These are phyloP conservation scores for Euphorbia schlechtendalii DNA, from an alignment of 441 rosid genomes.

Conservation along the genomic window DNA sequence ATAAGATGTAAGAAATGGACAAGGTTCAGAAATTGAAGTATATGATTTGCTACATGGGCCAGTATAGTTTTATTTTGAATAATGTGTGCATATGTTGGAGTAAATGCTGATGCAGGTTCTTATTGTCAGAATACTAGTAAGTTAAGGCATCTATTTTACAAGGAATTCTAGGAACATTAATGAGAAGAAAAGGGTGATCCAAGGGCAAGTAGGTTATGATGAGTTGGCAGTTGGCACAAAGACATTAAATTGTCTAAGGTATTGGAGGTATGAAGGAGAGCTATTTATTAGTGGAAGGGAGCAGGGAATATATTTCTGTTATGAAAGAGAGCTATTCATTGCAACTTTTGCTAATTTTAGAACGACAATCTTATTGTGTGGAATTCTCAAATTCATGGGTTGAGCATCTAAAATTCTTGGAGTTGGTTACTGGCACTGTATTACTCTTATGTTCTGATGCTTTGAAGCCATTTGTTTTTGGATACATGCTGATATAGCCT, in stretches of 20 bases:
- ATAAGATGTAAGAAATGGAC: background rate
- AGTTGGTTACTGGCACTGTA: background rate
- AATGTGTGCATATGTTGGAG: background rate
- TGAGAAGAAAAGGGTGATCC: background rate
- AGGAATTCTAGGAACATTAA: background rate
- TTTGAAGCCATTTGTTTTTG: background rate
- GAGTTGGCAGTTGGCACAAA: background rate
- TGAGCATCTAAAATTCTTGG: background rate
- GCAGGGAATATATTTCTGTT: background rate
- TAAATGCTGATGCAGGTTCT: background rate
- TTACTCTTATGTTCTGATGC: background rate
- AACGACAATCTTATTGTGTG: background rate
- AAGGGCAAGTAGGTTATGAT: background rate
- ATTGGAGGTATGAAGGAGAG: background rate
- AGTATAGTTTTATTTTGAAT: background rate
- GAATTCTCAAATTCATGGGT: background rate
- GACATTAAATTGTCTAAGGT: background rate
- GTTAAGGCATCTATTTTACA: background rate
- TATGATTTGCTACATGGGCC: background rate
- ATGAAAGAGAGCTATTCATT: background rate
- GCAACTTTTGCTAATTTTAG: background rate
- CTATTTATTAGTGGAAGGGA: background rate
- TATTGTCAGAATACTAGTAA: background rate
- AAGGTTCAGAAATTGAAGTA: background rate
- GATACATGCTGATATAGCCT: background rate